Evolutionary conservation across 164 flowering plant genomes (phyloP).

Genomic region (Paratinospora sagittata): DNA sequence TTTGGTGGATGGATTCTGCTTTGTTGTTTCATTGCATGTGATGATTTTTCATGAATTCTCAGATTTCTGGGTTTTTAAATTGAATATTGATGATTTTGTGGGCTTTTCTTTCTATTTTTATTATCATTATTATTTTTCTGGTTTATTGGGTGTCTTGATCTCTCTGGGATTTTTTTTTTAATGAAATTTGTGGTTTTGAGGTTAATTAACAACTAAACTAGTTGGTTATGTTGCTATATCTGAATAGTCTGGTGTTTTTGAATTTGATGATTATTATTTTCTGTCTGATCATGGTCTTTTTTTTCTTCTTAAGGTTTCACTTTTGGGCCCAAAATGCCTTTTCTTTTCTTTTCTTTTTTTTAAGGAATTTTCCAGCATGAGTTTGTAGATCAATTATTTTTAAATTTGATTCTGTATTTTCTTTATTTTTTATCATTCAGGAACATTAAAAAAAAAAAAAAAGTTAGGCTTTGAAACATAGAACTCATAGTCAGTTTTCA

Average conservation of each 20-base stretch:
- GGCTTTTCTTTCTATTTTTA: not conserved
- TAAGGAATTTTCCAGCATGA: not conserved
- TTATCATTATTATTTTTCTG: not conserved
- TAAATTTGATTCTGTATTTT: too few species aligned
- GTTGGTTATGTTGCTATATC: not conserved
- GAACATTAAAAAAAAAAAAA: too few species aligned
- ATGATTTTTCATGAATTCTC: not conserved
- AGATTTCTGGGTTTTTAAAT: not conserved
- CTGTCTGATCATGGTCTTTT: not conserved
- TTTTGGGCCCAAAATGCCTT: not conserved
- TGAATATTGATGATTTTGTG: not conserved
- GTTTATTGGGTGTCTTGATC: not conserved
- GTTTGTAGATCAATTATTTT: not conserved
- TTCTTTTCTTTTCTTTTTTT: too few species aligned
- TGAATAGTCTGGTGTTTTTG: not conserved
- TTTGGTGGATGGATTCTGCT: not conserved
- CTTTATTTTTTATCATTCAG: too few species aligned
- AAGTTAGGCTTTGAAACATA: not conserved
- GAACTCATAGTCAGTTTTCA: not conserved
- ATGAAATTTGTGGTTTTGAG: not conserved
- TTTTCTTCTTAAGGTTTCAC: not conserved
- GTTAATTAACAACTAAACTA: not conserved
- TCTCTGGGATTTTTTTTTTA: not conserved
- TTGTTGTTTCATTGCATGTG: not conserved
- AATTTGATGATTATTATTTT: not conserved